Percentiles rank a stretch among this genome's conserved stretches.
phyloP scores from a whole-genome alignment of 208 protist species.

The Trypanosoma boissoni region DNA sequence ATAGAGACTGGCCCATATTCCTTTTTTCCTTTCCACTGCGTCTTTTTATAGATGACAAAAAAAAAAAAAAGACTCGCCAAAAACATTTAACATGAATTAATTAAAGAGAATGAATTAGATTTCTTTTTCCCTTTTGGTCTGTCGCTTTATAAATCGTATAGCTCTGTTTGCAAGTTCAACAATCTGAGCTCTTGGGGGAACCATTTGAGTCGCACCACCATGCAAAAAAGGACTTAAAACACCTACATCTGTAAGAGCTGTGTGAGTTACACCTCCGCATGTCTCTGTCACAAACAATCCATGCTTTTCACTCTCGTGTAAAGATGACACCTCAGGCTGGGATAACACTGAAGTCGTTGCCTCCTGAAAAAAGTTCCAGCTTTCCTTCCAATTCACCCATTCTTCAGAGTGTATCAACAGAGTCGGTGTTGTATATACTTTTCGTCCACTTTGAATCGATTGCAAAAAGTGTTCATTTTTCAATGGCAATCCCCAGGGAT shows the following conservation, averaged over 20 bases:
- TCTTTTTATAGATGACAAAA: no score
- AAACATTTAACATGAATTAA: no score
- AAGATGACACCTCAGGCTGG: slow-evolving; percentile 24
- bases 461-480: slow-evolving; percentile 37
- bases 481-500: slow-evolving; percentile 72
- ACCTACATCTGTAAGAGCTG: slow-evolving; percentile 43
- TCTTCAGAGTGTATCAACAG: slow-evolving; percentile 60
- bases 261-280: slow-evolving; percentile 36
- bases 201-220: slow-evolving; percentile 29
- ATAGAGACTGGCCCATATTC: no score
- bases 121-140: no score
- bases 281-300: slow-evolving; percentile 14
- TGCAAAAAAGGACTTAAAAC: slow-evolving; percentile 63
- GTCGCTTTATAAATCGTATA: slow-evolving; percentile 36
- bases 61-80: no score
- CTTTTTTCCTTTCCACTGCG: no score
- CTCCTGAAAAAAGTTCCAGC: slow-evolving; percentile 42
- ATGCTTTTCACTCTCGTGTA: slow-evolving; percentile 17
- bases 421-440: slow-evolving; percentile 46
- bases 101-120: no score
- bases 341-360: slow-evolving; percentile 21
- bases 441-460: slow-evolving; percentile 23
- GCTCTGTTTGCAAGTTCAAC: slow-evolving; percentile 37
- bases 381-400: slow-evolving; percentile 36
- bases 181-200: slow-evolving; percentile 37